phyloP scores from a whole-genome alignment of 2,329 filamentous ascomycete species.

The Aspergillus pseudoviridinutans region DNA sequence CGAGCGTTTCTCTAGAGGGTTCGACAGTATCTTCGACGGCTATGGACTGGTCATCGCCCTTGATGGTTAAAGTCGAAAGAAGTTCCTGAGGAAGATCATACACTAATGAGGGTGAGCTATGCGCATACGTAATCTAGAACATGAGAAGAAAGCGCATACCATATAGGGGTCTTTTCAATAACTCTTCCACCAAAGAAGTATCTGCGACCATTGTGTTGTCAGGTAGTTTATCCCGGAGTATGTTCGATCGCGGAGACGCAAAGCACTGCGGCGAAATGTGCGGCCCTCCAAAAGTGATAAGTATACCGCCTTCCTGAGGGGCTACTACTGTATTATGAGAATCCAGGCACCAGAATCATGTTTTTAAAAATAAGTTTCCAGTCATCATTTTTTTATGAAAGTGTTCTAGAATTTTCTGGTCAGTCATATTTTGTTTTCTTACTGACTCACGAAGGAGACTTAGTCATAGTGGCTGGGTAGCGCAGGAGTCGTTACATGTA shows the following conservation, averaged over 20 bases:
- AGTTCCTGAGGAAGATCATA: slow-evolving; percentile 79
- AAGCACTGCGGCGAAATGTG: background rate
- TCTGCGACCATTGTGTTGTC: slow-evolving; percentile 17
- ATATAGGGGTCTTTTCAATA: slow-evolving; percentile 50
- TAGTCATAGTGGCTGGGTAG: background rate
- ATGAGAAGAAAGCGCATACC: slow-evolving; percentile 27
- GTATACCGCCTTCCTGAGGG: background rate
- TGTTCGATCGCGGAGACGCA: background rate
- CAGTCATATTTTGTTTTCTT: background rate
- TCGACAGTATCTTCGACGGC: slow-evolving; percentile 20
- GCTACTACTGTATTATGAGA: background rate
- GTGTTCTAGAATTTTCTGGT: background rate
- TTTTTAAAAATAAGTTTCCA: background rate
- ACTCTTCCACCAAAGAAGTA: slow-evolving; percentile 27
- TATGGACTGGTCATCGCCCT: slow-evolving; percentile 41
- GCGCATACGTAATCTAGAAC: background rate
- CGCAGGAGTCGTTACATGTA: background rate
- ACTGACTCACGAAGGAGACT: background rate
- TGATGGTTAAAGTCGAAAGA: slow-evolving; percentile 62
- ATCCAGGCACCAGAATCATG: background rate
- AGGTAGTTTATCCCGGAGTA: background rate
- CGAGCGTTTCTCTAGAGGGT: slow-evolving; percentile 18
- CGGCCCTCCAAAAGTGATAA: background rate
- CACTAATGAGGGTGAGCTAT: slow-evolving; percentile 54
- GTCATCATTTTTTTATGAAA: background rate